Evolutionary conservation across 331 rosid species (phyloP).

Genomic region (Saraca asoca): DNA sequence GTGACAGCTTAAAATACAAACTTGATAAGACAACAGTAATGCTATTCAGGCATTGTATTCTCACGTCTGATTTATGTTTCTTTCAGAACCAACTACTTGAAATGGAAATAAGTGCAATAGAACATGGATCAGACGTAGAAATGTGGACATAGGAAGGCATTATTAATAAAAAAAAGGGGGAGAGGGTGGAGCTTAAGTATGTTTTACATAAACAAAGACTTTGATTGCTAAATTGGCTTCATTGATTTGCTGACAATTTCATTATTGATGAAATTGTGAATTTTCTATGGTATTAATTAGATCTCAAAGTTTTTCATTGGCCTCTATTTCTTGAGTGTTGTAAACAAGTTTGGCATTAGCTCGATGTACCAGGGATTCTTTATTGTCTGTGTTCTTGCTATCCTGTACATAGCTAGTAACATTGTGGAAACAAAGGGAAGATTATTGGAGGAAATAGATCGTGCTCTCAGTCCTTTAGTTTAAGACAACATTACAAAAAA

Average conservation of each 20-base stretch:
- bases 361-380: slow-evolving; percentile 80
- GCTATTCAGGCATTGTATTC: no score
- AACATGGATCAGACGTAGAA: no score
- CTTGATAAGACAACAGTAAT: no score
- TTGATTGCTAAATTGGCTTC: neutral
- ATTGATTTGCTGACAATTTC: neutral
- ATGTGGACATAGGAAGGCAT: no score
- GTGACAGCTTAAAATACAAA: no score
- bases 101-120: no score
- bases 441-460: slow-evolving; percentile 91
- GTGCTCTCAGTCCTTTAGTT: slow-evolving; percentile 60
- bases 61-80: no score
- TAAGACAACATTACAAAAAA: slow-evolving; percentile 34
- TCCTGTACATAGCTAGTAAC: slow-evolving; percentile 75
- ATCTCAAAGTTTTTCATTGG: slow-evolving; percentile 87
- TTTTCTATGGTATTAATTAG: slow-evolving; percentile 54
- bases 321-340: slow-evolving; percentile 91
- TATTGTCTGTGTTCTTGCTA: slow-evolving; percentile 76
- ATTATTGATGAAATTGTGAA: slow-evolving; percentile 13
- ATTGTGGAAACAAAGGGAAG: slow-evolving; percentile 96
- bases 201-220: no score
- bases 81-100: no score
- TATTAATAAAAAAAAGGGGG: no score
- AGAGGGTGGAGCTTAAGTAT: no score
- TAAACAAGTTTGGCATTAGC: slow-evolving; percentile 87